Evolutionary conservation across 139 green algal species (phyloP), one percentile per base, ranked within the genome.

Genomic region (Micractinium sp.): DNA sequence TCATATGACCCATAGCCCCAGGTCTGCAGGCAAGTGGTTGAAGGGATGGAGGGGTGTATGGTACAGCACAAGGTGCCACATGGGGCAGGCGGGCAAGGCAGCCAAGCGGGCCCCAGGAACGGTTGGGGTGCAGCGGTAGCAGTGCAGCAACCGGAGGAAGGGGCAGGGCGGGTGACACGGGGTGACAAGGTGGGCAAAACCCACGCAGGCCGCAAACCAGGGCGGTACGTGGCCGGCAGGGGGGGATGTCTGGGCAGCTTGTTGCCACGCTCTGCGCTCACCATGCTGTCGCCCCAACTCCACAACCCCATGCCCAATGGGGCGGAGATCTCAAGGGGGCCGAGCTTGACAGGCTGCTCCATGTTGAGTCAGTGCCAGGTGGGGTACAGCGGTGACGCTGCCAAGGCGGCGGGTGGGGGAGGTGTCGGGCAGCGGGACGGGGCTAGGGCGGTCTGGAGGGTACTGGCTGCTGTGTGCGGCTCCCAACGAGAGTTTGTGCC

Each of bases 1-100:
- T 89, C 86, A 25, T 77, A 89, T 1, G 33, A n/a, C 23, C 75
- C 77, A 27, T 85, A 77, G 19, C 86, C 86, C 86, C 86, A 89
- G 3, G 86, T 89, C 86, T 82, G 61, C 60, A 87, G 33, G 33
- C 73, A 39, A 41, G 16, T 13, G 47, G 9, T 56, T 56, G 47
- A 9, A 41, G n/a, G 73, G 23, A 31, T 41, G 67, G 47, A 56
- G 47, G 23, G 67, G 67, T 33, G 67, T 16, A 22, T 14, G 25
- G 67, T 16, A 75, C 18, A 3, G 67, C 27, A 29, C 27, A 29
- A 25, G 67, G 67, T 22, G 27, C 3, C 67, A 5, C 47, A 56
- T 56, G 47, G 9, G 47, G 47, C 47, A 56, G 47, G 47, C 47
- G 47, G 47, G 9, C 47, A 56, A 56, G 47, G 47, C 5, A 56